Conservation (phyloP, 108 stramenopile species). For the Cyclotella distinguenda region DNA sequence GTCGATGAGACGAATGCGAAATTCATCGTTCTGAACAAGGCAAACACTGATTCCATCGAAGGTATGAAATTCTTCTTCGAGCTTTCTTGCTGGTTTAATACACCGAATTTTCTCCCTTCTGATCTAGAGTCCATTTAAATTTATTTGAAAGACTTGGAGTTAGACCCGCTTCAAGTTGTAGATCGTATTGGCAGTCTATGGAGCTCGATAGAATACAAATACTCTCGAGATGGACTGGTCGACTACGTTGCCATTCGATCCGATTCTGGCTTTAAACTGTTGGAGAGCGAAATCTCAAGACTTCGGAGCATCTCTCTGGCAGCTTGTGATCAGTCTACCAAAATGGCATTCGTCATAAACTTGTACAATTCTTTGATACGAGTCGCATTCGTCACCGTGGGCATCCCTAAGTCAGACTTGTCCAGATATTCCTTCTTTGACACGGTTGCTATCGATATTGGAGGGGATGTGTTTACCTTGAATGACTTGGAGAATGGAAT, state of each 20-base stretch:
- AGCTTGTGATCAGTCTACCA: slow-evolving; percentile 11
- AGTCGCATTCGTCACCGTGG: slow-evolving; percentile 60
- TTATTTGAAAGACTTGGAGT: background rate
- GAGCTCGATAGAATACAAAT: background rate
- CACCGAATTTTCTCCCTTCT: background rate
- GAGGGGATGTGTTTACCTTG: slow-evolving; percentile 37
- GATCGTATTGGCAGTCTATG: background rate
- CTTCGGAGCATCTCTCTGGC: background rate
- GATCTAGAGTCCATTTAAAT: background rate
- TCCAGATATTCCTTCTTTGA: slow-evolving; percentile 37
- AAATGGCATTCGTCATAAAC: slow-evolving; percentile 57
- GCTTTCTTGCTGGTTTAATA: too few species aligned
- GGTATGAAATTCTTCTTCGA: too few species aligned
- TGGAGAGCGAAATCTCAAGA: background rate
- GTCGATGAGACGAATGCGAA: background rate
- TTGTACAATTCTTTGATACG: slow-evolving; percentile 66
- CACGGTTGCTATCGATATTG: slow-evolving; percentile 46
- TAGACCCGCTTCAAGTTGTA: background rate
- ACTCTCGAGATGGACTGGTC: slow-evolving; percentile 2
- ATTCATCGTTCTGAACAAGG: slow-evolving; percentile 5
- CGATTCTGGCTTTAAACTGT: background rate
- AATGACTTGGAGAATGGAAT: slow-evolving; percentile 68
- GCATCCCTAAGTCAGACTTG: slow-evolving; percentile 19
- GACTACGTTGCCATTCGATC: background rate
- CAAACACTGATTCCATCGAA: background rate